Base-by-base conservation (phyloP, 805 yeast species). In the Teunomyces lycoperdinae region DNA sequence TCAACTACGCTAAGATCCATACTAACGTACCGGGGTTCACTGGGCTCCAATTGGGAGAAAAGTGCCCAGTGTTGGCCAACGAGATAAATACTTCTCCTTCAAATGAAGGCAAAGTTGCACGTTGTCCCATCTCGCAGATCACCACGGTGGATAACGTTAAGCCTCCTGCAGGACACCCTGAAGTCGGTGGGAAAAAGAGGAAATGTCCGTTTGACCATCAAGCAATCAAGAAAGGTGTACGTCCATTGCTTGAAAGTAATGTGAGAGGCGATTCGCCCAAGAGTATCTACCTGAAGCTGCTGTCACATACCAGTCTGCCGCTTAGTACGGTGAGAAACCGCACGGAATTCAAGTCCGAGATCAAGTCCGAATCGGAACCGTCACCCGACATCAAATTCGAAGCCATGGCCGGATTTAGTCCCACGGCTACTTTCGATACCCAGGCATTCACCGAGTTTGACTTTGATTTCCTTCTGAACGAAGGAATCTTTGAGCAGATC, bases 191-290 rank as follows among this genome's bases (percentile, higher is more conserved):
- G 20, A 48, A 46, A 31, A 58, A 60, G 29, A 54, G 66, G n/a
- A 63, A 58, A 47, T 68, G 71, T 53, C 73, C 73, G 10, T 59
- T 67, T 51, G 67, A 64, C 43, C 70, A 67, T 50, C 51, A 51
- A 10, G 41, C 45, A 6, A 38, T 38, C 29, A 46, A 49, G 9
- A 50, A 50, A 40, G 57, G 48, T 7, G 48, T 55, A 9, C 29
- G 41, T n/a, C 41, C 41, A 38, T 38, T 29, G 13, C 30, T 38
- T 5, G 63, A 59, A 38, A 60, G 62, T 41, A 60, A 58, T 41
- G 47, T 57, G 11, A 42, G 62, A 33, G 58, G 57, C 2, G 50
- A 43, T 14, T 32, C 44, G 4, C 30, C 41, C 41, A 38, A 38
- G 33, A 42, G 45, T n/a, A 13, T 20, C 4, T 29, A 17, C 8